Percentiles rank a stretch among this genome's conserved stretches.
phyloP scores from a whole-genome alignment of 208 protist species.

The Trypanosoma grayi region DNA sequence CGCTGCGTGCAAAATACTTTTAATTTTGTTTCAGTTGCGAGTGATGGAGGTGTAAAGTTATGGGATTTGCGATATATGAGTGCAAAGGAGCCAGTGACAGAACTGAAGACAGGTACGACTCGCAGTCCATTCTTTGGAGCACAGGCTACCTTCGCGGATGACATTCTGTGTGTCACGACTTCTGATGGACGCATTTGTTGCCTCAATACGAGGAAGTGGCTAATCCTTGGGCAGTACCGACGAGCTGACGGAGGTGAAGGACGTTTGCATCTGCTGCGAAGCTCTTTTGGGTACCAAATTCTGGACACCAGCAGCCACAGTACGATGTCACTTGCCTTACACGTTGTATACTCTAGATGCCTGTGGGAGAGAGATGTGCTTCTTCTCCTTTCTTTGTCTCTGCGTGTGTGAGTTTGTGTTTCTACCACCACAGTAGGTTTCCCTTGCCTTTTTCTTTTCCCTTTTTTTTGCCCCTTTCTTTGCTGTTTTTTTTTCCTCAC shows the following conservation, averaged over 20 bases:
- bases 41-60: slow-evolving; percentile 47
- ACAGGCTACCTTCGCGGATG: slow-evolving; percentile 25
- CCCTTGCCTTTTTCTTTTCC: slow-evolving; percentile 14
- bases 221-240: slow-evolving; percentile 13
- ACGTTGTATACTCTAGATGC: slow-evolving; percentile 7
- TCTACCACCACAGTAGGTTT: too few relatives aligned
- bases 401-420: background rate
- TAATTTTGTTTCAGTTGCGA: slow-evolving; percentile 57
- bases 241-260: background rate
- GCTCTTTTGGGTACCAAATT: slow-evolving; percentile 23
- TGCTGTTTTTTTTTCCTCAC: too few relatives aligned
- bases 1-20: slow-evolving; percentile 27
- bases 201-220: slow-evolving; percentile 21
- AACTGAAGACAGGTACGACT: slow-evolving; percentile 20
- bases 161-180: slow-evolving; percentile 25
- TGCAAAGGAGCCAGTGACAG: slow-evolving; percentile 31
- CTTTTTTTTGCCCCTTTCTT: slow-evolving; percentile 6
- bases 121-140: slow-evolving; percentile 20
- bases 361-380: too few relatives aligned
- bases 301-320: slow-evolving; percentile 5
- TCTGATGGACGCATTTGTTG: slow-evolving; percentile 21
- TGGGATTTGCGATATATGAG: slow-evolving; percentile 64
- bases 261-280: slow-evolving; percentile 15
- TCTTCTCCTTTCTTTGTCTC: slow-evolving; percentile 14
- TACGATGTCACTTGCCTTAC: slow-evolving; percentile 13